Percentiles rank a stretch among this genome's conserved stretches.
Evolutionary conservation across 345 rosid species (phyloP).

Genomic region (Eucalyptus regnans): DNA sequence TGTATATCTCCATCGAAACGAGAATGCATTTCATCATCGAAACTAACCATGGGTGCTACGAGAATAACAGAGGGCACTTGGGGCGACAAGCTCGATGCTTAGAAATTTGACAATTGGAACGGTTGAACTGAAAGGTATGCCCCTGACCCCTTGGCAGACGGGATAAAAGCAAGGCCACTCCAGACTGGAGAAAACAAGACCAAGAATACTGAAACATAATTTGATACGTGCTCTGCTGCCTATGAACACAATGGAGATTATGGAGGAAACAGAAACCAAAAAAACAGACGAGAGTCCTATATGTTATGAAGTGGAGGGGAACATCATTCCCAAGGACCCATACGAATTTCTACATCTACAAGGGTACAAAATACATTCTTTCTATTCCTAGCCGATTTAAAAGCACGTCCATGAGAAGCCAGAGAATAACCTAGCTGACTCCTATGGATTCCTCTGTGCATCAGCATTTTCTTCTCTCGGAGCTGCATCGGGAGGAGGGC

Average conservation of each 20-base stretch:
- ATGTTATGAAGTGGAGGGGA: neutral
- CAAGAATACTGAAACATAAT: neutral
- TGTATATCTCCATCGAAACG: neutral
- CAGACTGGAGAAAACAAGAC: neutral
- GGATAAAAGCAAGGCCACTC: neutral
- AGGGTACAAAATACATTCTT: neutral
- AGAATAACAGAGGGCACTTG: neutral
- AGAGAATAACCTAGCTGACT: neutral
- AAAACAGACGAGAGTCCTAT: neutral
- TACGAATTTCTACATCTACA: neutral
- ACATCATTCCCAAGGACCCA: neutral
- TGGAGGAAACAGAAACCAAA: neutral
- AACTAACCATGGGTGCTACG: neutral
- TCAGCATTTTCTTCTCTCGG: neutral
- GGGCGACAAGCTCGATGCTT: neutral
- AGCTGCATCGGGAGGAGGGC: constrained; percentile 9
- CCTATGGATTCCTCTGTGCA: neutral
- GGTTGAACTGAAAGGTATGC: neutral
- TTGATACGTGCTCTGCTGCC: neutral
- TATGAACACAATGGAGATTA: neutral
- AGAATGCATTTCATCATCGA: neutral
- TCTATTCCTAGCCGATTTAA: neutral
- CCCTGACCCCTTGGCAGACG: neutral
- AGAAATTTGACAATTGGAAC: neutral
- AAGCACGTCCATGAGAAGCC: neutral